phyloP scores from a whole-genome alignment of 2,329 filamentous ascomycete genomes.

The Penicillium vulpinum region DNA sequence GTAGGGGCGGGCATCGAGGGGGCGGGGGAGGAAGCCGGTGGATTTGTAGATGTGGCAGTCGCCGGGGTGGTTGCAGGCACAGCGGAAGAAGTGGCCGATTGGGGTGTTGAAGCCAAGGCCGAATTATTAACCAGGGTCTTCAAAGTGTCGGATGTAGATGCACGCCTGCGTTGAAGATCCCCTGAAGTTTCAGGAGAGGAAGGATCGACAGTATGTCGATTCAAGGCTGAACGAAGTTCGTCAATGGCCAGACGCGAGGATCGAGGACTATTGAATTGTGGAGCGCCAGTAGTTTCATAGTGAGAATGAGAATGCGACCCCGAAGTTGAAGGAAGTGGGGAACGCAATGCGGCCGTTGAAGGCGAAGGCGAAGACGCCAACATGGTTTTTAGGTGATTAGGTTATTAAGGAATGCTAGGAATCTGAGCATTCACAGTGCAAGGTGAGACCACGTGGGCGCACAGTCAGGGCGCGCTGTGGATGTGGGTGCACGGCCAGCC shows the following conservation, averaged over 20 bases:
- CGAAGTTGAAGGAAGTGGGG: slow-evolving; percentile 23
- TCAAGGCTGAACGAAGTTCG: slow-evolving; percentile 43
- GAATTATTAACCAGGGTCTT: slow-evolving; percentile 9
- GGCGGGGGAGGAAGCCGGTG: slow-evolving; percentile 20
- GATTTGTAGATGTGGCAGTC: slow-evolving; percentile 16
- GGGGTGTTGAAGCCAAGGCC: slow-evolving; percentile 20
- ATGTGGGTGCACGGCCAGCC: slow-evolving; percentile 34
- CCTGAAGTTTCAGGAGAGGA: slow-evolving; percentile 35
- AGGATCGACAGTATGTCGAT: slow-evolving; percentile 40
- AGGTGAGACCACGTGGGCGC: slow-evolving; percentile 40
- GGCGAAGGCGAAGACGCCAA: slow-evolving; percentile 46
- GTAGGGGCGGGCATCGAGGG: slow-evolving; percentile 34
- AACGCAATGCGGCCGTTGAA: slow-evolving; percentile 39
- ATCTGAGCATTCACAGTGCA: slow-evolving; percentile 24
- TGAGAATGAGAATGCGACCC: slow-evolving; percentile 29
- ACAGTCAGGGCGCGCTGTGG: slow-evolving; percentile 37
- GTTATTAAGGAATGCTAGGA: slow-evolving; percentile 20
- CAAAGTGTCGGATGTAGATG: slow-evolving; percentile 28
- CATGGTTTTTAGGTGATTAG: slow-evolving; percentile 27
- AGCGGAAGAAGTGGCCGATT: slow-evolving; percentile 18
- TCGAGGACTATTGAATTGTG: slow-evolving; percentile 35
- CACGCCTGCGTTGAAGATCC: slow-evolving; percentile 36
- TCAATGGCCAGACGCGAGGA: slow-evolving; percentile 42
- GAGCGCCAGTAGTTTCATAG: slow-evolving; percentile 33
- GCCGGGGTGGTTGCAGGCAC: slow-evolving; percentile 11